phyloP scores from a whole-genome alignment of 2,329 filamentous ascomycete genomes.

The Colletotrichum cereale region DNA sequence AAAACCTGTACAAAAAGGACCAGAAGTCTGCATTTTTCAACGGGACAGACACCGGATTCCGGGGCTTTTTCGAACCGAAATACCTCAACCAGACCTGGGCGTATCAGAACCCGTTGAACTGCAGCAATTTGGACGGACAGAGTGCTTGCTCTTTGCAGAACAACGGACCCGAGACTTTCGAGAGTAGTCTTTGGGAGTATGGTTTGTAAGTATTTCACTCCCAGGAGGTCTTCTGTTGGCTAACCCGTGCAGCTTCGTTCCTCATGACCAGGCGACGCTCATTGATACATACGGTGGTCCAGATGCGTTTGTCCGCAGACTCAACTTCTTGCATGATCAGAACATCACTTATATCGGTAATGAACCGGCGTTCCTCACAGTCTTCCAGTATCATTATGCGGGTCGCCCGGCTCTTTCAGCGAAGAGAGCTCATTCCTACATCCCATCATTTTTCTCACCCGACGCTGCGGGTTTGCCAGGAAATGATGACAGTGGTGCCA shows the following conservation, averaged over 20 bases:
- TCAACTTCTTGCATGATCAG: conserved; percentile 74
- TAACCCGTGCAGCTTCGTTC: conserved; percentile 57
- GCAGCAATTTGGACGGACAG: conserved; percentile 65
- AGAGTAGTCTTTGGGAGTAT: conserved; percentile 80
- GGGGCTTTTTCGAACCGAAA: conserved; percentile 78
- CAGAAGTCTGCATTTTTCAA: conserved; percentile 66
- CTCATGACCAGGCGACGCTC: conserved; percentile 65
- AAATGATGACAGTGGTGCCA: conserved; percentile 78
- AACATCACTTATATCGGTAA: conserved; percentile 77
- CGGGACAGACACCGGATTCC: conserved; percentile 72
- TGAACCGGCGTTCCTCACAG: conserved; percentile 69
- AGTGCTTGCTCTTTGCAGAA: conserved; percentile 72
- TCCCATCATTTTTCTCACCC: conserved; percentile 72
- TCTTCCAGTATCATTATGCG: conserved; percentile 78
- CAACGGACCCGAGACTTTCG: conserved; percentile 76
- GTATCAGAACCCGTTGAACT: conserved; percentile 75
- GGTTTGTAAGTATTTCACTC: conserved; percentile 65
- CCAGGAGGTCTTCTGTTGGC: background rate
- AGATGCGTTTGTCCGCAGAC: conserved; percentile 66
- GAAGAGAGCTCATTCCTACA: conserved; percentile 71
- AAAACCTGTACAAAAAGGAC: conserved; percentile 72
- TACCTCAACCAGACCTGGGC: conserved; percentile 77
- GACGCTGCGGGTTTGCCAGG: conserved; percentile 72
- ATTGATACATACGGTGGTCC: conserved; percentile 72
- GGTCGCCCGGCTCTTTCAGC: conserved; percentile 70